A percentile compares a stretch with the other conserved stretches of the same genome.
phyloP scores from a whole-genome alignment of 768 basidiomycete genomes.

The Flagelloscypha sp. region DNA sequence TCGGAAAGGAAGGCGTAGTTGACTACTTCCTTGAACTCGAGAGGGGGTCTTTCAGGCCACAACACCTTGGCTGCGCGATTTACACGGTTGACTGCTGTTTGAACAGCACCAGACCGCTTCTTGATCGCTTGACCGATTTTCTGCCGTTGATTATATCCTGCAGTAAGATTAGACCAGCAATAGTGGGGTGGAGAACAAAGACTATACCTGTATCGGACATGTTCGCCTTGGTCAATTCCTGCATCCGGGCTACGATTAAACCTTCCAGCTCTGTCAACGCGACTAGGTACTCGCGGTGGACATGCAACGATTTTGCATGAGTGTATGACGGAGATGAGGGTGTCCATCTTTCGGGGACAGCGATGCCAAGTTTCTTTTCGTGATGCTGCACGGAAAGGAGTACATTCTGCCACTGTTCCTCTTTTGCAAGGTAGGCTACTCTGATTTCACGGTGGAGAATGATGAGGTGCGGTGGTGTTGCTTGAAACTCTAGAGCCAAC shows the following conservation, averaged over 20 bases:
- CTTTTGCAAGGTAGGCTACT: too few relatives aligned
- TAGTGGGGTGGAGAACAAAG: not conserved
- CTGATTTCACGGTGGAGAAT: too few relatives aligned
- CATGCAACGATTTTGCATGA: too few relatives aligned
- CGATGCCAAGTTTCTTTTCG: too few relatives aligned
- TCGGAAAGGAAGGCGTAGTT: constrained; percentile 13
- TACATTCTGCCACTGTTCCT: too few relatives aligned
- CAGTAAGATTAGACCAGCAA: not conserved
- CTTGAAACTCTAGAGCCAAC: too few relatives aligned
- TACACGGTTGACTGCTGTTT: constrained; percentile 9
- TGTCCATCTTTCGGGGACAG: too few relatives aligned
- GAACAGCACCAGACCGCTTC: constrained; percentile 11
- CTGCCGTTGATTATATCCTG: constrained; percentile 16
- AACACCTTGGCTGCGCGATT: constrained; percentile 10
- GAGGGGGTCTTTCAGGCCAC: constrained; percentile 4
- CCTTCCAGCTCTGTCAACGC: constrained; percentile 14
- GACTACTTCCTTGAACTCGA: constrained; percentile 10
- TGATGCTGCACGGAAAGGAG: too few relatives aligned
- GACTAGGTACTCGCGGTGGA: too few relatives aligned
- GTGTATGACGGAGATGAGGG: too few relatives aligned
- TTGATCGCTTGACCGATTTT: constrained; percentile 14
- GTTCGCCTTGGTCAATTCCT: constrained; percentile 14
- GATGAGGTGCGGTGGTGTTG: too few relatives aligned
- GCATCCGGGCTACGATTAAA: constrained; percentile 11
- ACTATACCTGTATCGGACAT: constrained; percentile 11